Evolutionary conservation across 1,284 basidiomycete genomes (phyloP).

Genomic region (Trichosporon sp.): DNA sequence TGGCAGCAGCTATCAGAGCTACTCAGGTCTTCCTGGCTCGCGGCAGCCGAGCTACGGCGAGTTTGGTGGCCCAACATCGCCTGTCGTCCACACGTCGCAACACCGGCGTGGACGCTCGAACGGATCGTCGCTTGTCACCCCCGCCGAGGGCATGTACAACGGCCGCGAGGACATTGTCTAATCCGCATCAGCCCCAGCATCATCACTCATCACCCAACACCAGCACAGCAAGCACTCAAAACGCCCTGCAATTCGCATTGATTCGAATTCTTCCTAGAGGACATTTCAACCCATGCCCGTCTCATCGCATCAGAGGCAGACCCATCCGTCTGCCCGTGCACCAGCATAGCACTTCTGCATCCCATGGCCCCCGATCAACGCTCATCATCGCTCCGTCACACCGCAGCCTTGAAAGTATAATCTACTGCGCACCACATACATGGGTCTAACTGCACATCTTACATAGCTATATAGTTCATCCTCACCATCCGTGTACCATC

Average conservation of each 20-base stretch:
- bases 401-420: neutral
- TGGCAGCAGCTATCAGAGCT: neutral
- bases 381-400: neutral
- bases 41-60: constrained; percentile 5
- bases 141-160: constrained; percentile 2
- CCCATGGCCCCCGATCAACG: neutral
- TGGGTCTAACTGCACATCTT: neutral
- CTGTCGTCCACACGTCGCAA: neutral
- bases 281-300: neutral
- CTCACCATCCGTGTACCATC: neutral
- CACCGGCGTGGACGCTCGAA: constrained; percentile 8
- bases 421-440: neutral
- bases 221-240: neutral
- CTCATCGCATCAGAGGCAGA: neutral
- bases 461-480: neutral
- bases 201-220: no score
- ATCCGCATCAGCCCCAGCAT: neutral
- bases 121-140: neutral
- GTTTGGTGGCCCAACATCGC: neutral
- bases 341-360: neutral
- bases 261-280: neutral
- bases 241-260: neutral
- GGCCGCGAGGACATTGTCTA: constrained; percentile 14
- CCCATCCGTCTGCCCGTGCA: neutral
- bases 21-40: neutral